Conservation (phyloP, 768 basidiomycete genomes). For the Phylloporus rhodoxanthus region DNA sequence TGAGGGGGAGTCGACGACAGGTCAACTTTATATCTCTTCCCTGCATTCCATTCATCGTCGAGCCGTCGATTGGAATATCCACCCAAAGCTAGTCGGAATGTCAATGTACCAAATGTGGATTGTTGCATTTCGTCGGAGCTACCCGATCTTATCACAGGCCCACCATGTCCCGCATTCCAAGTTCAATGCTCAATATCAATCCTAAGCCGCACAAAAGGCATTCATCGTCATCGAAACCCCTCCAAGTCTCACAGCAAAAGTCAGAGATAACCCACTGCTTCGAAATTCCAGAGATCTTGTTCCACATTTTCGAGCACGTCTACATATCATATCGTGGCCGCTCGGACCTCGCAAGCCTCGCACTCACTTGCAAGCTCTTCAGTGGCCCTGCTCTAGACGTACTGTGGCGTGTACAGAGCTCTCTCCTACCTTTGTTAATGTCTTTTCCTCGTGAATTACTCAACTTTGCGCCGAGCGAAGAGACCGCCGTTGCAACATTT, state of each 20-base stretch:
- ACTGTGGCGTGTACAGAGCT: slow-evolving; percentile 18
- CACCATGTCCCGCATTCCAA: neutral
- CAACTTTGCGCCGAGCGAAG: slow-evolving; percentile 10
- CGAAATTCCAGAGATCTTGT: slow-evolving; percentile 16
- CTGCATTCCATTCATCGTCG: slow-evolving; percentile 8
- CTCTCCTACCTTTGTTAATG: slow-evolving; percentile 13
- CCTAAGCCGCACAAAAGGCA: neutral
- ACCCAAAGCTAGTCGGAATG: neutral
- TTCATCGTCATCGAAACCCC: neutral
- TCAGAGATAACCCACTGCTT: slow-evolving; percentile 5
- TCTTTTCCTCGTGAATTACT: slow-evolving; percentile 16
- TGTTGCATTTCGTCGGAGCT: neutral
- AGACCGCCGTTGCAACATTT: slow-evolving; percentile 13
- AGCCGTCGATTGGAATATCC: neutral
- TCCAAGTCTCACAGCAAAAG: neutral
- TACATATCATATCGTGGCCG: slow-evolving; percentile 5
- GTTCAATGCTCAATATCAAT: neutral
- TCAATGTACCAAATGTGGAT: neutral
- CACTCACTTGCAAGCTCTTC: slow-evolving; percentile 15
- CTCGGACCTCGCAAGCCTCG: slow-evolving; percentile 12
- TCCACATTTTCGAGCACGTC: slow-evolving; percentile 14
- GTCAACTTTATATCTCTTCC: slow-evolving; percentile 17
- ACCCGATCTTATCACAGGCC: neutral
- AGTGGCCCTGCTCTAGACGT: slow-evolving; percentile 17
- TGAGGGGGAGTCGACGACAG: slow-evolving; percentile 5